Evolutionary conservation across 257 asterid species (phyloP).

Genomic region (Euphrasia confusa): DNA sequence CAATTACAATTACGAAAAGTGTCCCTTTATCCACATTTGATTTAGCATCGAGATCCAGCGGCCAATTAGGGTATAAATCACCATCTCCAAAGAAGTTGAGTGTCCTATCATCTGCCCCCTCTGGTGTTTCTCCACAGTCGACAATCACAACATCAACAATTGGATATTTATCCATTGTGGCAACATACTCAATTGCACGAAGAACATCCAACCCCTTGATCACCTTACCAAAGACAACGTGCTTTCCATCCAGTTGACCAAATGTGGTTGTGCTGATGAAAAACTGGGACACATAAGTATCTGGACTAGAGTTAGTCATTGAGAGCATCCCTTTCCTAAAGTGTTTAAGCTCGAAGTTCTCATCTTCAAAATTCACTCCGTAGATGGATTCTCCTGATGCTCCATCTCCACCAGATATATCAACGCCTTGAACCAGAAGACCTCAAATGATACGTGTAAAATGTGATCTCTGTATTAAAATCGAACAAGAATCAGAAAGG

Average conservation of each 20-base stretch:
- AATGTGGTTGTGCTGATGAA: constrained; percentile 57
- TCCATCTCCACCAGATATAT: constrained; percentile 53
- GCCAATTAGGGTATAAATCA: constrained; percentile 85
- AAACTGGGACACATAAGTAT: constrained; percentile 77
- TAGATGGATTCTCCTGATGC: constrained; percentile 79
- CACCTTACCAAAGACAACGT: constrained; percentile 74
- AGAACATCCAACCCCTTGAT: constrained; percentile 63
- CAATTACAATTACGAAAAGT: no score
- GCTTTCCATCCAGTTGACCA: constrained; percentile 64
- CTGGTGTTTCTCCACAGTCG: constrained; percentile 73
- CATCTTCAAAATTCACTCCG: constrained; percentile 76
- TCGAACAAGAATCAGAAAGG: constrained; percentile 18
- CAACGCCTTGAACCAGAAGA: constrained; percentile 80
- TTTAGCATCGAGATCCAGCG: constrained; percentile 57
- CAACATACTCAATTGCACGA: constrained; percentile 56
- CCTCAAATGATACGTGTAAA: constrained; percentile 62
- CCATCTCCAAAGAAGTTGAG: constrained; percentile 69
- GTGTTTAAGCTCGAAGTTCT: constrained; percentile 74
- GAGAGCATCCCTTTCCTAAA: constrained; percentile 74
- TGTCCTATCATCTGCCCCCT: constrained; percentile 77
- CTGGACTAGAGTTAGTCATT: constrained; percentile 80
- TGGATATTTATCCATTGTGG: constrained; percentile 37
- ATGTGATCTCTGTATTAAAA: constrained; percentile 45
- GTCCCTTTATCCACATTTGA: constrained; percentile 15
- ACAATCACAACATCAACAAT: constrained; percentile 39